Base-by-base conservation (phyloP, 768 basidiomycete genomes). In the Myochromella boudieri region DNA sequence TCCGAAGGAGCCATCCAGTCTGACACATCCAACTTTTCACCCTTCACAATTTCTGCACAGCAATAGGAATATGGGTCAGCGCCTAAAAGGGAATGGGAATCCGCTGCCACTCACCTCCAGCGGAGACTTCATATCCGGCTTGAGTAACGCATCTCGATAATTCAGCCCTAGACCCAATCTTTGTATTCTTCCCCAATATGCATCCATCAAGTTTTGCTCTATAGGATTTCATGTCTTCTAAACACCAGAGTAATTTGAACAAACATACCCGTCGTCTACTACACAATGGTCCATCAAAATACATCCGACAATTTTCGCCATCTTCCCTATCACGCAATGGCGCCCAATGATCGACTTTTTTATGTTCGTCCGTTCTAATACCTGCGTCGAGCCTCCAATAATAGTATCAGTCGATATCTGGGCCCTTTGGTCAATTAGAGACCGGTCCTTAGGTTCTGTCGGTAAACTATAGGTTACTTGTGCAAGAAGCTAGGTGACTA, bases 221-320 rank as follows among this genome's bases (percentile, higher is more conserved):
- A 51, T 12, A 36, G 38, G 17, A 46, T 18, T 28, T 36, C 28
- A 36, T 31, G 3, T 54, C 48, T 37, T 46, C 25, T 33, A 45
- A 6, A 37, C 20, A 24, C 34, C 21, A 39, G 22, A n/a, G 18
- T 24, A 6, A 17, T 42, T 28, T 4, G 43, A 33, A 14, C 6
- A 44, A 5, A 60, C 81, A 59, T 52, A 92, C 94, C 92, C 91
- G 48, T 95, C 92, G 33, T 80, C 87, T 10, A 97, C 69, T 3
- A 89, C 77, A 56, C 93, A 95, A 58, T 95, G 93, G 60, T 97
- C 95, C 53, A 94, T 74, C 18, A 97, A 62, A 6, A 95, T 78
- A 54, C 88, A 94, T 9, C 89, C 87, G 2, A 74, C 75, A 37
- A 97, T 82, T 64, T 83, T 90, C n/a, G 79, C 87, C 74, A 85